Percentiles rank a stretch among this genome's conserved stretches.
Conservation (phyloP, 176 grass and related monocot genomes). For the Triticum dicoccoides region DNA sequence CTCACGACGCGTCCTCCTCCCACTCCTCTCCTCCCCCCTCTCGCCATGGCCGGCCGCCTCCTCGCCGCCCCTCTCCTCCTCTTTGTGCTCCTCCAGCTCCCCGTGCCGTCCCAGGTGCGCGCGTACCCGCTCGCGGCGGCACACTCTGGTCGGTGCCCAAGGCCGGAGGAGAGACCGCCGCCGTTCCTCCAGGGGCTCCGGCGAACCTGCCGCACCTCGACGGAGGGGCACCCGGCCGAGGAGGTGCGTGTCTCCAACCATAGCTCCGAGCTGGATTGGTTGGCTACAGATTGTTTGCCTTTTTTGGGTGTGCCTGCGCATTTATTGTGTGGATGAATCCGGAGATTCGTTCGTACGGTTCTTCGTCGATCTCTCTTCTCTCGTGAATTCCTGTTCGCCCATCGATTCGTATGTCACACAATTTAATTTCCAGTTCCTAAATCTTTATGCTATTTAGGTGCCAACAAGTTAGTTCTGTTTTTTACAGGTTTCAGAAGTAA, state of each 20-base stretch:
- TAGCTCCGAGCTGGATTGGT: neutral
- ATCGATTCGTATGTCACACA: neutral
- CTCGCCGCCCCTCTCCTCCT: constrained; percentile 19
- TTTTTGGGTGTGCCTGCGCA: neutral
- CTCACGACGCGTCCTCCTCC: constrained; percentile 22
- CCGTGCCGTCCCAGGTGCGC: neutral
- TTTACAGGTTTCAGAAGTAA: neutral
- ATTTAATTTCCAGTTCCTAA: neutral
- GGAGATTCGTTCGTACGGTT: neutral
- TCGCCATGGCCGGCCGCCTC: constrained; percentile 45
- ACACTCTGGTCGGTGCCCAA: constrained; percentile 14
- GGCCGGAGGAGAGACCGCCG: constrained; percentile 13
- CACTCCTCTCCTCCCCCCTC: neutral
- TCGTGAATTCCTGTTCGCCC: neutral
- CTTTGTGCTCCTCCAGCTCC: neutral
- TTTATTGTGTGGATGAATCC: constrained; percentile 3
- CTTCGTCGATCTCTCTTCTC: constrained; percentile 23
- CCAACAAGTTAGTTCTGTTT: neutral
- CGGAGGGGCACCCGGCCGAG: constrained; percentile 23
- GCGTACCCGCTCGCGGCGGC: neutral
- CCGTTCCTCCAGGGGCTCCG: constrained; percentile 39
- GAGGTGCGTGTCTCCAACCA: constrained; percentile 32
- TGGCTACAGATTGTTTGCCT: neutral
- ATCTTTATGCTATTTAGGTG: neutral
- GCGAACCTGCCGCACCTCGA: constrained; percentile 25